Evolutionary conservation across 179 eudicot species (phyloP), one percentile per base, ranked within the genome.

Genomic region (Corrigiola litoralis): DNA sequence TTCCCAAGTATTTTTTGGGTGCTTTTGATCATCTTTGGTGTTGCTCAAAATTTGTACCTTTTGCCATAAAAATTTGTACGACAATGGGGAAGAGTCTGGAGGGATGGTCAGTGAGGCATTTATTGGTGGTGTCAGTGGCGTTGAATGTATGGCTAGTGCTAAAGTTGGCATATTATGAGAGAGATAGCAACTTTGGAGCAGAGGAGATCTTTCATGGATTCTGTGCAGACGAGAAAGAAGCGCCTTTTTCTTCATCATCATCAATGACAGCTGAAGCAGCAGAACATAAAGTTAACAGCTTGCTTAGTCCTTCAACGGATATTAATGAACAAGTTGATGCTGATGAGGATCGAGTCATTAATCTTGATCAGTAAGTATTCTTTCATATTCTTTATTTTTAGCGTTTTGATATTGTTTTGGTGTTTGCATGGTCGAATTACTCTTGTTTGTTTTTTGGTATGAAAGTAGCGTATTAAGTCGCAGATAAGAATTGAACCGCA

Each of bases 351-450:
- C 74, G 76, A 44, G 52, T 81, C 32, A 75, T 88, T 65, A 82
- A 88, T 61, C 79, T 88, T 45, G 87, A 88, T 72, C 96, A 87
- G 96, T 88, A 74, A 77, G 92, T 78, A 5, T 45, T 37, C 52
- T 18, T 14, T 11, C 13, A 14, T 63, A 16, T 20, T 42, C 64
- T 65, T 10, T 64, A 52, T 32, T 12, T 4, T 12, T 25, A 21
- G 37, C 20, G 14, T 42, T 58, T 21, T 59, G 18, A 16, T 32
- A 29, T 28, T 44, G n/a, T 62, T 27, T 27, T 14, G 16, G 29
- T 53, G 20, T 53, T 29, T 14, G 58, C 58, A 54, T 54, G 58
- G 38, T 32, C 4, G 40, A 18, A 56, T 18, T 33, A 56, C 20
- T 56, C 33, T 27, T 56, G 16, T 56, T 18, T 56, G 61, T 33